These are phyloP conservation scores for Chrysosporium keratinophilum DNA, from an alignment of 2,329 filamentous ascomycete genomes.

Conservation along the genomic window DNA sequence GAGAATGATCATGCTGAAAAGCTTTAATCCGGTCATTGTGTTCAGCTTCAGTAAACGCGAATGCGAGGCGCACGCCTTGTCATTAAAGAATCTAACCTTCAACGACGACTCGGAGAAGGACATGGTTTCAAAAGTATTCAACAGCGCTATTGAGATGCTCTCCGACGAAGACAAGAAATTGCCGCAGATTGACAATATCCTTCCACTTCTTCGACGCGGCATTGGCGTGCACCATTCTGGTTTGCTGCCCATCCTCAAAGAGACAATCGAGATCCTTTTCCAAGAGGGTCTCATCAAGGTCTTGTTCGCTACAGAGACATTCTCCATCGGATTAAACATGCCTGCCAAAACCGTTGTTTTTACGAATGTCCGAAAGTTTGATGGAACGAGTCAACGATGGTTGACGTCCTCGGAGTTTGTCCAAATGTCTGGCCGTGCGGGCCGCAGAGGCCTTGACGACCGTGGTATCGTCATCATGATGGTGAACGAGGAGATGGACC, in stretches of 20 bases:
- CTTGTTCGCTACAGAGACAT: slow-evolving; percentile 93
- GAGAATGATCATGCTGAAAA: slow-evolving; percentile 96
- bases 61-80: slow-evolving; percentile 79
- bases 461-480: slow-evolving; percentile 99
- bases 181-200: slow-evolving; percentile 80
- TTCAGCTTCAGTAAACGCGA: slow-evolving; percentile 99
- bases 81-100: slow-evolving; percentile 79
- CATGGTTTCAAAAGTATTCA: slow-evolving; percentile 89
- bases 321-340: slow-evolving; percentile 98
- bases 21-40: slow-evolving; percentile 94
- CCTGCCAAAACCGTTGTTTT: slow-evolving; percentile 99
- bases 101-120: slow-evolving; percentile 93
- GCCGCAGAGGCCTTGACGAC: slow-evolving; percentile 92
- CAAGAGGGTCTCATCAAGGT: slow-evolving; percentile 98
- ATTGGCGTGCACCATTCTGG: slow-evolving; percentile 98
- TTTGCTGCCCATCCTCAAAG: slow-evolving; percentile 87
- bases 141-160: slow-evolving; percentile 81
- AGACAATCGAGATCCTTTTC: slow-evolving; percentile 97
- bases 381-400: slow-evolving; percentile 69
- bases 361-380: slow-evolving; percentile 89
- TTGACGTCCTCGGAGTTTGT: slow-evolving; percentile 94
- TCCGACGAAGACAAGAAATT: slow-evolving; percentile 83
- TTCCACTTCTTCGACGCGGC: slow-evolving; percentile 78
- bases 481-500: slow-evolving; percentile 94
- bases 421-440: slow-evolving; percentile 96